phyloP scores from a whole-genome alignment of 345 rosid genomes.

The Barbarea vulgaris region DNA sequence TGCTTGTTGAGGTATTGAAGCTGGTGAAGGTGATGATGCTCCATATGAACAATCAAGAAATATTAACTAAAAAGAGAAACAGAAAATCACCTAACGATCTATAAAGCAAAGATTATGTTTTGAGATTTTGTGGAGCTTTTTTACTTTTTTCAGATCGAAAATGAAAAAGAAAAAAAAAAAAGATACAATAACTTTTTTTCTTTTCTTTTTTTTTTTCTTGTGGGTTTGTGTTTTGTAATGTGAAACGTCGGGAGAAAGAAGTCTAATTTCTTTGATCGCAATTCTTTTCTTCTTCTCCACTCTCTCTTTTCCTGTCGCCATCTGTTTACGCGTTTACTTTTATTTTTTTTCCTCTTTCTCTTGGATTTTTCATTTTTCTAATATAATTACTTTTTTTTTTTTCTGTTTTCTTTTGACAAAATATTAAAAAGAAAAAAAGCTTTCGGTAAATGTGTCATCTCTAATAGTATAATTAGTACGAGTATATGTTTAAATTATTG shows the following conservation, averaged over 20 bases:
- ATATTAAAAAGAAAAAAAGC: neutral
- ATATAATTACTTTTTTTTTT: neutral
- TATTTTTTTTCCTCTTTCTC: conserved; percentile 21
- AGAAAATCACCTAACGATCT: conserved; percentile 30
- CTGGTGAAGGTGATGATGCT: conserved; percentile 48
- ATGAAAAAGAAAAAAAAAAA: conserved; percentile 21
- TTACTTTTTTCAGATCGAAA: conserved; percentile 40
- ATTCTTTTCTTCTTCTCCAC: conserved; percentile 40
- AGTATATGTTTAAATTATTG: neutral
- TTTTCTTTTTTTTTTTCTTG: conserved; percentile 24
- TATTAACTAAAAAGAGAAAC: conserved; percentile 9
- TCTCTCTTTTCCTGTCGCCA: conserved; percentile 52
- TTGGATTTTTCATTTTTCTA: conserved; percentile 9
- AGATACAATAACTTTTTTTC: neutral
- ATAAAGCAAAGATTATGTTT: conserved; percentile 20
- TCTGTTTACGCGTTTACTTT: conserved; percentile 91
- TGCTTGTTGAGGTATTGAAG: conserved; percentile 46
- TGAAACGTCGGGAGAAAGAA: conserved; percentile 59
- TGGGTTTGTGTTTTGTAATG: conserved; percentile 57
- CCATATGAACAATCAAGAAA: conserved; percentile 31
- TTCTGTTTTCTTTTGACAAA: conserved; percentile 33
- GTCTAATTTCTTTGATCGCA: conserved; percentile 36
- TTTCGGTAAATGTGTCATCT: conserved; percentile 28
- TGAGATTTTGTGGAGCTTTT: conserved; percentile 24
- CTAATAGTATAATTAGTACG: neutral